Conservation (phyloP, 2,329 filamentous ascomycete species). For the Fusarium decemcellulare region DNA sequence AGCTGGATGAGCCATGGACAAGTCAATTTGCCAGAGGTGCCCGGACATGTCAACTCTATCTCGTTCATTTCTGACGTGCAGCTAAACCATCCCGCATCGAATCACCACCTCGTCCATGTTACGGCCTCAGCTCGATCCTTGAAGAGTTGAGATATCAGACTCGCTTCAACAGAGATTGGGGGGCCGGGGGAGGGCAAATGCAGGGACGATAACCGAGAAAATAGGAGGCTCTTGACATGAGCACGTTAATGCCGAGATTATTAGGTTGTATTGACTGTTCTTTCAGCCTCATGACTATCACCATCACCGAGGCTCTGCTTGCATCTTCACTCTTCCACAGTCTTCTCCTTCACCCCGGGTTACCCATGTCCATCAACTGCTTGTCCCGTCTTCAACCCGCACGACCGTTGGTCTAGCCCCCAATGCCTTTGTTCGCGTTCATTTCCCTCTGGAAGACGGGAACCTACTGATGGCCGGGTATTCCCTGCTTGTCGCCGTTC, state of each 20-base stretch:
- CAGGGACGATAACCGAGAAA: slow-evolving; percentile 11
- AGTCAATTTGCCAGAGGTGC: slow-evolving; percentile 6
- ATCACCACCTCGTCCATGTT: neutral
- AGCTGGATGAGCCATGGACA: neutral
- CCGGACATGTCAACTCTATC: slow-evolving; percentile 32
- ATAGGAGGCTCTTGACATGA: neutral
- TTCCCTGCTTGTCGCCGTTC: slow-evolving; percentile 44
- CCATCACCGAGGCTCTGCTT: neutral
- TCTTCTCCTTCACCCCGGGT: neutral
- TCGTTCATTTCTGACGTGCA: slow-evolving; percentile 18
- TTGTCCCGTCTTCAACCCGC: slow-evolving; percentile 1
- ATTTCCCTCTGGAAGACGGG: slow-evolving; percentile 13
- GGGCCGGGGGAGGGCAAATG: neutral
- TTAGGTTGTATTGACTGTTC: neutral
- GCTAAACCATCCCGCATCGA: slow-evolving; percentile 8
- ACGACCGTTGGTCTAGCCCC: slow-evolving; percentile 1
- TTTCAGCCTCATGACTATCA: neutral
- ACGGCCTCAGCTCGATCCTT: neutral
- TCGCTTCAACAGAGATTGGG: neutral
- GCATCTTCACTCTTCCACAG: neutral
- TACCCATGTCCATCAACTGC: slow-evolving; percentile 2
- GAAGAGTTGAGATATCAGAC: neutral
- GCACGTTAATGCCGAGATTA: neutral
- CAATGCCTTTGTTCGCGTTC: slow-evolving; percentile 5
- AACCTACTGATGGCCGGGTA: slow-evolving; percentile 32